Percentiles rank a stretch among this genome's conserved stretches.
Conservation (phyloP, 192 early-diverging fungal species). For the Funneliformis geosporum region DNA sequence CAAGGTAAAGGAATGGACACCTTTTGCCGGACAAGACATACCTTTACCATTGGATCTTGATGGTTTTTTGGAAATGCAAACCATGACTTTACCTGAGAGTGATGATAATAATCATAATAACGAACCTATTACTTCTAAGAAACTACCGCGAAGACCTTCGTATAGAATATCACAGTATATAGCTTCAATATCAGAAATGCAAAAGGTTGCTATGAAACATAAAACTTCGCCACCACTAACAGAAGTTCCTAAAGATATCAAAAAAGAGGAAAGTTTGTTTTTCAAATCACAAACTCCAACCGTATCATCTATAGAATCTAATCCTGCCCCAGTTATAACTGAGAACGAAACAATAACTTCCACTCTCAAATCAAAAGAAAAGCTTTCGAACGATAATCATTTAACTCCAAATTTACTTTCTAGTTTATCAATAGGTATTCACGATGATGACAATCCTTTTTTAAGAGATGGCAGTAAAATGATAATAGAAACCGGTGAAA, state of each 20-base stretch:
- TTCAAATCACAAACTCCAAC: neutral
- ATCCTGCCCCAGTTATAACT: neutral
- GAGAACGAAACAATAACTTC: neutral
- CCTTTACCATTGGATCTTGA: constrained; percentile 21
- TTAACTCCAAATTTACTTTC: neutral
- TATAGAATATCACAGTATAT: neutral
- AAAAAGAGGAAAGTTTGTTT: neutral
- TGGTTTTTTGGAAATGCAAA: neutral
- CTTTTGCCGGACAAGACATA: constrained; percentile 38
- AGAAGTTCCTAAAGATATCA: neutral
- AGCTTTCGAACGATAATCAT: neutral
- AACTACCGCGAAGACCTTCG: neutral
- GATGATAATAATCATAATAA: neutral
- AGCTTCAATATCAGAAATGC: constrained; percentile 9
- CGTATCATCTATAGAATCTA: neutral
- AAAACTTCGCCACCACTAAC: too few relatives aligned
- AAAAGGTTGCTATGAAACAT: constrained; percentile 5
- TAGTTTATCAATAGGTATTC: neutral
- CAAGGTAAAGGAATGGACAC: constrained; percentile 46
- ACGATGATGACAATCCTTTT: neutral
- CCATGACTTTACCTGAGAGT: neutral
- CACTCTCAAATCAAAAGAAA: neutral
- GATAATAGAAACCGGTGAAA: neutral
- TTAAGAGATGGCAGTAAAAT: neutral
- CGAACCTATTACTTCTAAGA: neutral